A percentile compares a stretch with the other conserved stretches of the same genome.
phyloP scores from a whole-genome alignment of 345 rosid species.

The Pistacia vera region DNA sequence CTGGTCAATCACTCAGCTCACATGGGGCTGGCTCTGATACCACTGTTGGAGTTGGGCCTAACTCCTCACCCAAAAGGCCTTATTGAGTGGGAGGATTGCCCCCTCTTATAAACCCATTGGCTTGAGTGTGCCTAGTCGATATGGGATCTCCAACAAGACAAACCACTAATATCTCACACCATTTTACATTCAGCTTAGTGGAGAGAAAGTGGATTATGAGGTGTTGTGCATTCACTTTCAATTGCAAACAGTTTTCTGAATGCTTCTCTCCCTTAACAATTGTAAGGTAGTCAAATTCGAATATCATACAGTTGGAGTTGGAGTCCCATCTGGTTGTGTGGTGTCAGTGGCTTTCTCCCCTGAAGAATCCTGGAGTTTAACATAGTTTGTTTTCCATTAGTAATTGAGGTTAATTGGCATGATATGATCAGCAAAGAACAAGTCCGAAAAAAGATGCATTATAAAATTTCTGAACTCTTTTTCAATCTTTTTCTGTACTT shows the following conservation, averaged over 20 bases:
- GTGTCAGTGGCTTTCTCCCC: conserved; percentile 21
- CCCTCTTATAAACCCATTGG: too few species aligned
- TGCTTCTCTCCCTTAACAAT: neutral
- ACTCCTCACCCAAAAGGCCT: too few species aligned
- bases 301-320: conserved; percentile 11
- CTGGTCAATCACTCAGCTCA: too few species aligned
- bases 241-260: neutral
- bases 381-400: neutral
- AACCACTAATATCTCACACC: conserved; percentile 20
- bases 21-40: too few species aligned
- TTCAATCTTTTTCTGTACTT: neutral
- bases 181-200: conserved; percentile 10
- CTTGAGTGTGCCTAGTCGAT: too few species aligned
- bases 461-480: too few species aligned
- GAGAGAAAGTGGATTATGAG: conserved; percentile 26
- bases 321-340: conserved; percentile 19
- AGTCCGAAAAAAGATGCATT: neutral
- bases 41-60: too few species aligned
- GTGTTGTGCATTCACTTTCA: conserved; percentile 20
- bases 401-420: neutral
- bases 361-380: conserved; percentile 41
- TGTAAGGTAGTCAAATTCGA: neutral
- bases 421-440: neutral
- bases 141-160: too few species aligned
- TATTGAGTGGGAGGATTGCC: too few species aligned